Evolutionary conservation across 2,329 filamentous ascomycete species (phyloP).

Genomic region (Sarocladium oryzae): DNA sequence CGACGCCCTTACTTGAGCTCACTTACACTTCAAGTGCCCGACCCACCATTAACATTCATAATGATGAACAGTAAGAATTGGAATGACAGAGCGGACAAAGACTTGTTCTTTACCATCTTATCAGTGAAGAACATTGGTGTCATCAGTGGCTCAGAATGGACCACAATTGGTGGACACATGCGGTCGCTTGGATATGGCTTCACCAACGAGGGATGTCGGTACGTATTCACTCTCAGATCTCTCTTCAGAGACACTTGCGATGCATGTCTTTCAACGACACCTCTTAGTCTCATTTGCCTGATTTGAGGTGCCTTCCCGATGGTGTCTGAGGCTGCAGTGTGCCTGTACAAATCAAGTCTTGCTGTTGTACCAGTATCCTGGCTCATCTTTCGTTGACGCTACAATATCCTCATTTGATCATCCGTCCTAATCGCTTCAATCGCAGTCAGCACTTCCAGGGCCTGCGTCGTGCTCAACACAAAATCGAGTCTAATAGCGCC

Average conservation of each 20-base stretch:
- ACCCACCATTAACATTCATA: neutral
- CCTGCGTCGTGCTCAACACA: constrained; percentile 48
- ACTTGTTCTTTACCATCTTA: constrained; percentile 57
- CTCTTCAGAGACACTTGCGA: no score
- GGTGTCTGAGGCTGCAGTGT: no score
- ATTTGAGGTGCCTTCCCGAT: no score
- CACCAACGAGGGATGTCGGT: constrained; percentile 60
- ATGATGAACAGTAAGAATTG: constrained; percentile 52
- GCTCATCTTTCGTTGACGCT: no score
- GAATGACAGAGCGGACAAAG: constrained; percentile 56
- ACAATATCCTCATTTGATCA: neutral
- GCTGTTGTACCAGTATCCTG: no score
- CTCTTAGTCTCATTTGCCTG: no score
- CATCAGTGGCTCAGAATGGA: constrained; percentile 58
- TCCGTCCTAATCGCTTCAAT: neutral
- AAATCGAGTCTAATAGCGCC: constrained; percentile 36
- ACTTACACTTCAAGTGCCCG: neutral
- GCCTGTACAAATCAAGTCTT: no score
- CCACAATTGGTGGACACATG: constrained; percentile 55
- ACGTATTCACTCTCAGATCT: no score
- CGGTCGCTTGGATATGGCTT: constrained; percentile 53
- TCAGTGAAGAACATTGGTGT: constrained; percentile 57
- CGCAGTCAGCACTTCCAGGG: constrained; percentile 55
- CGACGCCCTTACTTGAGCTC: constrained; percentile 11
- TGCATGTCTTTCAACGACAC: no score